phyloP scores from a whole-genome alignment of 73 alveolate genomes.

The Uronychia binucleata region DNA sequence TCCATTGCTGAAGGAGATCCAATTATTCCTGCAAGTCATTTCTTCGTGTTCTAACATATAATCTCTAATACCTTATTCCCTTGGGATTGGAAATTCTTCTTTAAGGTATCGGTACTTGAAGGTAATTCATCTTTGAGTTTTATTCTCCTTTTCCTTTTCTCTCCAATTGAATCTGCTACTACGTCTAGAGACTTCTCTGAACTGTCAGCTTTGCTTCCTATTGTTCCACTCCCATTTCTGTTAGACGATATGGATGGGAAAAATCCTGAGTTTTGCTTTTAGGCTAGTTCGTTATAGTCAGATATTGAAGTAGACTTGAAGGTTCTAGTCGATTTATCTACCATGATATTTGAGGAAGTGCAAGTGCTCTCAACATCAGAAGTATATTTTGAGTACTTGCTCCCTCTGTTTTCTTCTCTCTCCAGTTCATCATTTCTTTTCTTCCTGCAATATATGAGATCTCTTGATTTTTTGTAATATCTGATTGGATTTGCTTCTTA shows the following conservation, averaged over 20 bases:
- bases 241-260: not conserved
- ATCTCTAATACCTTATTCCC: not conserved
- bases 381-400: not conserved
- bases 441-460: not conserved
- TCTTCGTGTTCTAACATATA: no score
- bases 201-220: not conserved
- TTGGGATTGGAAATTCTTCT: not conserved
- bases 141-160: not conserved
- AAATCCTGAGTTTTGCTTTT: not conserved
- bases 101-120: not conserved
- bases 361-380: not conserved
- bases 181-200: not conserved
- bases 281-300: not conserved
- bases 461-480: slow-evolving; percentile 1
- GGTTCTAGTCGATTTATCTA: not conserved
- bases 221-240: not conserved
- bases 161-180: not conserved
- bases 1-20: no score
- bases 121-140: not conserved
- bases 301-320: not conserved
- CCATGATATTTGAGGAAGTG: not conserved
- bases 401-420: not conserved
- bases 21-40: not conserved
- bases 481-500: slow-evolving; percentile 5
- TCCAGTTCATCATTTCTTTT: not conserved